Base-by-base conservation (phyloP, 148 eudicot genomes). In the Camellia sinensis region DNA sequence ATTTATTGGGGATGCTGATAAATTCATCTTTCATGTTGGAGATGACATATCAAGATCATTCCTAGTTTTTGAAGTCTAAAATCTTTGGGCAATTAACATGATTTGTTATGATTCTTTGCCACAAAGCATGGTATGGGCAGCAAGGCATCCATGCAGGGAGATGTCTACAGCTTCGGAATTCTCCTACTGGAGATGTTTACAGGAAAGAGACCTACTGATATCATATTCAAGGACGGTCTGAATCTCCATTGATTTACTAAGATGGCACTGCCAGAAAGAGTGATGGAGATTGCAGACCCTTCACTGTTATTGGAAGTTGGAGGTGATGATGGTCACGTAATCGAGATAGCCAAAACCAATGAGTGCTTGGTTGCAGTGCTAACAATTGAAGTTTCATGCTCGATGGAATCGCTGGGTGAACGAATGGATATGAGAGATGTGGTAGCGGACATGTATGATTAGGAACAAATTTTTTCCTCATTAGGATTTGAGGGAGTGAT, bases 121-220 rank as follows among this genome's bases (percentile, higher is more conserved):
- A 59, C 43, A 76, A 76, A 75, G 67, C 69, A 69, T 59, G 76
- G 80, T 1, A 41, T 76, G 19, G 75, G 80, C 8, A 60, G 76
- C 6, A 40, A 56, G 74, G 52, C 67, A 13, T 69, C 80, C 0
- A 67, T 46, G 13, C 29, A 7, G 15, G 76, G 83, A 53, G 83
- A 81, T 59, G 76, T 76, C 3, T 76, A 81, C 70, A 59, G 80
- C 18, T 81, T n/a, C 9, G 76, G 75, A 8, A 70, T 81, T 37
- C 61, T 81, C 19, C n/a, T 76, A 37, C 50, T 81, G 50, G 83
- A 76, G 67, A 60, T 81, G 53, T 57, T 81, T 3, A 76, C 76
- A 1, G 71, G 75, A 22, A 75, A 37, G 61, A 75, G 63, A 40
- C 83, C 83, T n/a, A 81, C 68, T 46, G 44, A 57, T 57, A 45